These are phyloP conservation scores for Cicer arietinum DNA, from an alignment of 306 rosid species.

Conservation along the genomic window DNA sequence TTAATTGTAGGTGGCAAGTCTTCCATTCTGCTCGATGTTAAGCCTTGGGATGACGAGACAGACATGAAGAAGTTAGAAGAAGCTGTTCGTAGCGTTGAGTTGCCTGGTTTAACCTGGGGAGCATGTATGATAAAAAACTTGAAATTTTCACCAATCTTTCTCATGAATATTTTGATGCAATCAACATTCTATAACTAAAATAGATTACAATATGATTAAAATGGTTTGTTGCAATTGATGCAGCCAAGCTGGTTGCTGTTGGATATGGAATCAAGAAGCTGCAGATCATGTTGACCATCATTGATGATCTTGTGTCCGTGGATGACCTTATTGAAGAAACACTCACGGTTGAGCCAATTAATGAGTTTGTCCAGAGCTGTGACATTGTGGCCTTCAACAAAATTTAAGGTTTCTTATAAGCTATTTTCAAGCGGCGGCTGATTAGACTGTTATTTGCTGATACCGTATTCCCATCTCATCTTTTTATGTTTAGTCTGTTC, in stretches of 20 bases:
- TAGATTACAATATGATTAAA: not conserved
- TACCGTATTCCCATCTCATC: not conserved
- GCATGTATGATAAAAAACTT: constrained; percentile 64
- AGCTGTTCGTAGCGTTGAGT: constrained; percentile 73
- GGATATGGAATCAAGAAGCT: constrained; percentile 94
- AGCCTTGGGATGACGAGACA: constrained; percentile 96
- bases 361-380: constrained; percentile 81
- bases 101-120: constrained; percentile 87
- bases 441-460: constrained; percentile 19
- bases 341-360: constrained; percentile 75
- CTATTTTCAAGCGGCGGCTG: constrained; percentile 62
- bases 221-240: constrained; percentile 30
- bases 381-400: constrained; percentile 97
- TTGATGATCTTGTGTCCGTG: constrained; percentile 88
- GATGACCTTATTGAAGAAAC: constrained; percentile 76
- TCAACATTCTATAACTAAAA: not conserved
- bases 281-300: constrained; percentile 81
- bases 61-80: constrained; percentile 97
- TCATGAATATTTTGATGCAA: not conserved
- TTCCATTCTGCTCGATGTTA: constrained; percentile 85
- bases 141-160: not conserved
- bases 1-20: constrained; percentile 75
- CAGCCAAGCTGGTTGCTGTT: constrained; percentile 83
- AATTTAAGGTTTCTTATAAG: constrained; percentile 53
- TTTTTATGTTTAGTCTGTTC: constrained; percentile 37